Base-by-base conservation (phyloP, 108 stramenopile genomes). In the Skeletonema grethae region DNA sequence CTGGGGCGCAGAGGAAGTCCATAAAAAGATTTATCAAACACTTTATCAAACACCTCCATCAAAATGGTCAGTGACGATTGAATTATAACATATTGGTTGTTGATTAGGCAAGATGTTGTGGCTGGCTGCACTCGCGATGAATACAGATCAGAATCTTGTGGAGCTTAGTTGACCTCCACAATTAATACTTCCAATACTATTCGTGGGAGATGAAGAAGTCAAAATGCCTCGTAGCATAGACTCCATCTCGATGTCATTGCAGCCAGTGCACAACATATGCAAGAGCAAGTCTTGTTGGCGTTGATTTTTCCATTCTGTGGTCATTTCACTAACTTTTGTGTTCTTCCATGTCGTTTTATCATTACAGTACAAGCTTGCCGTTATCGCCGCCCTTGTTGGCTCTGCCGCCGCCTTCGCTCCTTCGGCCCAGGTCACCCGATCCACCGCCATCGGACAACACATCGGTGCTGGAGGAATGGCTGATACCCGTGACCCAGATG, bases 381-480 rank as follows among this genome's bases (percentile, higher is more conserved):
- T 53, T 6, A 53, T 53, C 50, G 50, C 50, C 9, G 50, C 50
- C 50, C 50, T 53, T 53, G 22, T 53, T 8, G 50, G 22, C 50
- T 53, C 50, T 53, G 50, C 50, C 50, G 22, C 50, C 20, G 50
- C 50, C 50, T 53, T 53, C n/a, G 50, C 50, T 7, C 50, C 50
- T 6, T 53, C 50, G 22, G 9, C 50, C 50, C 50, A 53, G 50
- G 9, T 53, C 6, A 53, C 50, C 50, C 50, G 50, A 22, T 53
- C 50, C 50, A 53, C 50, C 22, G 50, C 50, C 50, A 53, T 53
- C 50, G 50, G 50, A 18, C 60, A 75, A 46, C 75, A 56, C 31
- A n/a, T 81, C 29, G 91, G 85, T 31, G 68, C 76, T 36, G 91
- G 91, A 57, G 88, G 88, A 57, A 88, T 89, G 85, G 84, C 75